phyloP scores from a whole-genome alignment of 2,329 filamentous ascomycete species.

The Beauveria sp. region DNA sequence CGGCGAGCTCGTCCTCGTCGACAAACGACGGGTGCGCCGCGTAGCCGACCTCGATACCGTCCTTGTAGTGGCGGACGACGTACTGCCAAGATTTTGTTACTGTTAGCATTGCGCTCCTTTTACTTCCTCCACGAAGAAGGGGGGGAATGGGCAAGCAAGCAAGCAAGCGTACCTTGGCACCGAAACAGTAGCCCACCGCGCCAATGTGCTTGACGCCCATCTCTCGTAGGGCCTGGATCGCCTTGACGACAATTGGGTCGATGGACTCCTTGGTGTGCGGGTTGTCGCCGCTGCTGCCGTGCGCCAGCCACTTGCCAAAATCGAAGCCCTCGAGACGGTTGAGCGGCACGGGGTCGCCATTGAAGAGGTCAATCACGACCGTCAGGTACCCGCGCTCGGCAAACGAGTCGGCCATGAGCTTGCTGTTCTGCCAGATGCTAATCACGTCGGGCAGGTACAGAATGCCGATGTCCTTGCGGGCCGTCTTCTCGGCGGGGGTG shows the following conservation, averaged over 20 bases:
- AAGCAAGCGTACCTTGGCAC: constrained; percentile 44
- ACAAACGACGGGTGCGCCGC: constrained; percentile 59
- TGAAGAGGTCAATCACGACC: constrained; percentile 31
- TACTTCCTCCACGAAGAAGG: too few species aligned
- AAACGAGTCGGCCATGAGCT: constrained; percentile 33
- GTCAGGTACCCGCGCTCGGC: constrained; percentile 32
- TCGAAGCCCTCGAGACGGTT: constrained; percentile 23
- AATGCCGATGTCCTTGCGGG: constrained; percentile 23
- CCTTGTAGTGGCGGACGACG: constrained; percentile 56
- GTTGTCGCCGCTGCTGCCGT: constrained; percentile 40
- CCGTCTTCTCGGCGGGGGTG: constrained; percentile 16
- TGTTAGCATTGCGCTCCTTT: neutral
- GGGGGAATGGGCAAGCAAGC: neutral
- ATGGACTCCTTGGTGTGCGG: constrained; percentile 29
- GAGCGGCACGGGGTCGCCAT: constrained; percentile 25
- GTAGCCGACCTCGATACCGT: constrained; percentile 50
- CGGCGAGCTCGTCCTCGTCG: constrained; percentile 49
- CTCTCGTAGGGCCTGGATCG: constrained; percentile 48
- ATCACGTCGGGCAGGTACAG: constrained; percentile 31
- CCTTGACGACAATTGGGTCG: constrained; percentile 27
- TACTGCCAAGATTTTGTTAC: constrained; percentile 37
- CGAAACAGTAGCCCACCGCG: constrained; percentile 58
- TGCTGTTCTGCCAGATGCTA: constrained; percentile 32
- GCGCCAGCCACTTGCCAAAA: constrained; percentile 25
- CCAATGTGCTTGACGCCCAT: constrained; percentile 46